These are phyloP conservation scores for Aspergillus versicolor DNA, from an alignment of 2,329 filamentous ascomycete species.

Conservation along the genomic window DNA sequence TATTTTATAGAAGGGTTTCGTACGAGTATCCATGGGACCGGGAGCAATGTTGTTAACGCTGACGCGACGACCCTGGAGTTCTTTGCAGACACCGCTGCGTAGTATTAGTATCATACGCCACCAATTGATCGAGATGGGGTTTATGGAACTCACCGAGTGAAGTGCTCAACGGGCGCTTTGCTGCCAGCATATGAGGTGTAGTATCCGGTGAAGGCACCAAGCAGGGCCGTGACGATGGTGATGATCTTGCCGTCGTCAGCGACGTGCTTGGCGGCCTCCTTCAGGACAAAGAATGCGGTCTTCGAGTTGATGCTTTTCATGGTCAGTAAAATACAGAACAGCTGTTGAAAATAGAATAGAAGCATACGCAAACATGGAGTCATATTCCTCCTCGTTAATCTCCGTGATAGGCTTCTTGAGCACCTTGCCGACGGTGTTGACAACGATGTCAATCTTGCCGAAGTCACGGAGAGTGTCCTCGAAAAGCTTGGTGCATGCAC, in stretches of 20 bases:
- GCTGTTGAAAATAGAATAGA: background rate
- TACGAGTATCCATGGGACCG: constrained; percentile 55
- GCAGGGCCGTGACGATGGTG: constrained; percentile 47
- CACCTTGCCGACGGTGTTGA: constrained; percentile 54
- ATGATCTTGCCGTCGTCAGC: constrained; percentile 49
- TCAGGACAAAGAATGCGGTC: constrained; percentile 47
- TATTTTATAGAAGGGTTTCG: constrained; percentile 13
- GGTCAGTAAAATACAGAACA: background rate
- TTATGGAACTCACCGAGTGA: constrained; percentile 46
- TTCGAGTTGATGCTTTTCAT: constrained; percentile 45
- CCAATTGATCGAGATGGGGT: background rate
- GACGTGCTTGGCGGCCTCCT: constrained; percentile 45
- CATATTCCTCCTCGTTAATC: constrained; percentile 48
- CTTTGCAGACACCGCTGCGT: constrained; percentile 51
- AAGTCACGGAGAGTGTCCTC: constrained; percentile 41
- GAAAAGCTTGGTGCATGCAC: constrained; percentile 44
- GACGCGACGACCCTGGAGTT: constrained; percentile 53
- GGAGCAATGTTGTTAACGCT: constrained; percentile 54
- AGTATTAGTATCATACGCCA: background rate
- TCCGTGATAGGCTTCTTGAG: constrained; percentile 49
- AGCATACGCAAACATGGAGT: constrained; percentile 49
- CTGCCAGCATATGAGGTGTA: constrained; percentile 51
- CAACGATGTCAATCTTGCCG: constrained; percentile 49
- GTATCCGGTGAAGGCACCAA: constrained; percentile 48
- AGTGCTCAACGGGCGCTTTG: constrained; percentile 62